These are phyloP conservation scores for Fusarium dimerum DNA, from an alignment of 2,329 filamentous ascomycete genomes.

Conservation along the genomic window DNA sequence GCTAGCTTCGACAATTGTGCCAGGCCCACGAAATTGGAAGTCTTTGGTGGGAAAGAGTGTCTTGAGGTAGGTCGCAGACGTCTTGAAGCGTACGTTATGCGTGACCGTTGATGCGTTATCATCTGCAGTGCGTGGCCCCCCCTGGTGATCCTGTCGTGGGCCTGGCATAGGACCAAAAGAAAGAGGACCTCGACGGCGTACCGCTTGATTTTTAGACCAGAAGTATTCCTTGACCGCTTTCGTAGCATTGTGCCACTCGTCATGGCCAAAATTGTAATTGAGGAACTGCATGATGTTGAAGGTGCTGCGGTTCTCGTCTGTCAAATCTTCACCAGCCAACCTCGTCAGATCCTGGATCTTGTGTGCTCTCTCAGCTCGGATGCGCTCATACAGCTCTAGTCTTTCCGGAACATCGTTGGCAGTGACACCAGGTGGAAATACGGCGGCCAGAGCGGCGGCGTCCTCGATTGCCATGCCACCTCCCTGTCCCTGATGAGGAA, in stretches of 20 bases:
- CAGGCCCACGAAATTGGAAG: constrained; percentile 44
- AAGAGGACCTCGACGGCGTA: constrained; percentile 16
- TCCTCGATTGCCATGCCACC: constrained; percentile 70
- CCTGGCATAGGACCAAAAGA: constrained; percentile 27
- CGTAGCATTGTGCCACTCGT: constrained; percentile 22
- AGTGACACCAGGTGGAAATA: constrained; percentile 51
- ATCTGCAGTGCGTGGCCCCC: background rate
- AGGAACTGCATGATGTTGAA: constrained; percentile 37
- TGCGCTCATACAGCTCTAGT: constrained; percentile 59
- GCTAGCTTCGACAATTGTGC: constrained; percentile 46
- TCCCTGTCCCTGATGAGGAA: constrained; percentile 43
- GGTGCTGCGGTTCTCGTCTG: constrained; percentile 32
- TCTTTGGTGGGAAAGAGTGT: constrained; percentile 46
- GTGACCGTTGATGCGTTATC: constrained; percentile 44
- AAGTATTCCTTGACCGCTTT: constrained; percentile 13
- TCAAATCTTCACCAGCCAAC: constrained; percentile 49
- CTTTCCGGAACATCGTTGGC: constrained; percentile 52
- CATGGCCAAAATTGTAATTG: constrained; percentile 19
- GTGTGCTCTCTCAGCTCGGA: constrained; percentile 58
- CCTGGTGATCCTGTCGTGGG: constrained; percentile 18
- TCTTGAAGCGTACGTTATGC: constrained; percentile 51
- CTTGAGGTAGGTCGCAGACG: constrained; percentile 49
- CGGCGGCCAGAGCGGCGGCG: constrained; percentile 56
- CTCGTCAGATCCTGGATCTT: constrained; percentile 60
- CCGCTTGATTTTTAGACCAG: constrained; percentile 11